Evolutionary conservation across 2,329 filamentous ascomycete species (phyloP).

Genomic region (Claviceps sp.): DNA sequence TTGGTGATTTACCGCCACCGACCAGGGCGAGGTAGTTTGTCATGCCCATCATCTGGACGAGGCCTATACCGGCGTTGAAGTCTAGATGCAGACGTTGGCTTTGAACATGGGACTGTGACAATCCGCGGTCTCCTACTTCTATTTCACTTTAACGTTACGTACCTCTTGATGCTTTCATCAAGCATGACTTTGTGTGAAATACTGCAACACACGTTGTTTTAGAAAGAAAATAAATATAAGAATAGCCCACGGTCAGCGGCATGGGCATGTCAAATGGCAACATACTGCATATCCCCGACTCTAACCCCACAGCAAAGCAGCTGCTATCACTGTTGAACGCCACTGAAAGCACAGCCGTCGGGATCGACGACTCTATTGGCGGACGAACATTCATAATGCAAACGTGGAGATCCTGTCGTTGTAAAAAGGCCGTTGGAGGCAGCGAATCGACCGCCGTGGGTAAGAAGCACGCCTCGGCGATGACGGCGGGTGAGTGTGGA

Average conservation of each 20-base stretch:
- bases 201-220: conserved; percentile 30
- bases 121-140: not conserved
- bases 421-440: not conserved
- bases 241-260: not conserved
- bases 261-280: conserved; percentile 3
- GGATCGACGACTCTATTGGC: conserved; percentile 63
- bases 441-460: too few relatives aligned
- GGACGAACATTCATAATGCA: conserved; percentile 76
- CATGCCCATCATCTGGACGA: conserved; percentile 76
- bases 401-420: conserved; percentile 9
- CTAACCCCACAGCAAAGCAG: conserved; percentile 77
- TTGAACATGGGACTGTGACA: not conserved
- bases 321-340: conserved; percentile 77
- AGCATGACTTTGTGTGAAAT: conserved; percentile 59
- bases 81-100: conserved; percentile 28
- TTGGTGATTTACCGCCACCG: conserved; percentile 73
- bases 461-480: too few relatives aligned
- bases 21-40: conserved; percentile 82
- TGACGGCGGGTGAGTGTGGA: not conserved
- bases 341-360: conserved; percentile 65
- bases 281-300: conserved; percentile 75
- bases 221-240: not conserved
- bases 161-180: conserved; percentile 46
- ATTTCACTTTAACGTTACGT: conserved; percentile 1
- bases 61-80: conserved; percentile 69